A percentile compares a stretch with the other conserved stretches of the same genome.
These are phyloP conservation scores for Ramalina intermedia DNA, from an alignment of 495 filamentous ascomycete genomes.

Conservation along the genomic window DNA sequence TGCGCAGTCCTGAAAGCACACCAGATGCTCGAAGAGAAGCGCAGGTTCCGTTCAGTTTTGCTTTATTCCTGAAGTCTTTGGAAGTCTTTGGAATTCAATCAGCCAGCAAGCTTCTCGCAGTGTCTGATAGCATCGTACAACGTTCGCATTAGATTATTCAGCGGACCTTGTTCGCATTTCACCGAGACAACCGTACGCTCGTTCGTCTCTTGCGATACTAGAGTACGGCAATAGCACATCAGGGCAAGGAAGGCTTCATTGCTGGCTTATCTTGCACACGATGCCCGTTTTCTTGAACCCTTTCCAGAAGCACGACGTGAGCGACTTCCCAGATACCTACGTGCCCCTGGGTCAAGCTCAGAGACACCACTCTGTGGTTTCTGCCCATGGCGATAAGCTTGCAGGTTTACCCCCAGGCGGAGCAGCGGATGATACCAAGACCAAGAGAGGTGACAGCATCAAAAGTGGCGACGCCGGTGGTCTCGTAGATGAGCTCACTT, in stretches of 20 bases:
- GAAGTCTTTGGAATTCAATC: not conserved
- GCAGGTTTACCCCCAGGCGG: constrained; percentile 13
- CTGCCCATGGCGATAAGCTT: constrained; percentile 19
- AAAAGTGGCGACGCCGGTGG: constrained; percentile 1
- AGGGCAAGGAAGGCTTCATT: not conserved
- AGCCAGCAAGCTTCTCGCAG: too few relatives aligned
- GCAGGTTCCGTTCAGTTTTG: constrained; percentile 7
- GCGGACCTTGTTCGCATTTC: not conserved
- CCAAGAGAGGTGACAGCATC: constrained; percentile 1
- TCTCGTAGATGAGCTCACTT: constrained; percentile 19
- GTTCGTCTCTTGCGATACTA: not conserved
- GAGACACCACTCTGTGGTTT: constrained; percentile 17
- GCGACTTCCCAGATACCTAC: constrained; percentile 35
- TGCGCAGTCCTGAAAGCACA: not conserved
- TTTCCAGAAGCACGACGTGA: constrained; percentile 34
- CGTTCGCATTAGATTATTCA: not conserved
- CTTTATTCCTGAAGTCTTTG: constrained; percentile 7
- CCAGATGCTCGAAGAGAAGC: constrained; percentile 6
- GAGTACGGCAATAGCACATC: not conserved
- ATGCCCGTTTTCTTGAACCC: constrained; percentile 32
- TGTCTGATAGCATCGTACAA: too few relatives aligned
- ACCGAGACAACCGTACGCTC: not conserved
- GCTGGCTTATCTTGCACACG: not conserved
- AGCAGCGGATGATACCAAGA: constrained; percentile 15
- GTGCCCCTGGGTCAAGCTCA: constrained; percentile 34